phyloP scores from a whole-genome alignment of 2,329 filamentous ascomycete genomes.

The Trichoderma sp. region DNA sequence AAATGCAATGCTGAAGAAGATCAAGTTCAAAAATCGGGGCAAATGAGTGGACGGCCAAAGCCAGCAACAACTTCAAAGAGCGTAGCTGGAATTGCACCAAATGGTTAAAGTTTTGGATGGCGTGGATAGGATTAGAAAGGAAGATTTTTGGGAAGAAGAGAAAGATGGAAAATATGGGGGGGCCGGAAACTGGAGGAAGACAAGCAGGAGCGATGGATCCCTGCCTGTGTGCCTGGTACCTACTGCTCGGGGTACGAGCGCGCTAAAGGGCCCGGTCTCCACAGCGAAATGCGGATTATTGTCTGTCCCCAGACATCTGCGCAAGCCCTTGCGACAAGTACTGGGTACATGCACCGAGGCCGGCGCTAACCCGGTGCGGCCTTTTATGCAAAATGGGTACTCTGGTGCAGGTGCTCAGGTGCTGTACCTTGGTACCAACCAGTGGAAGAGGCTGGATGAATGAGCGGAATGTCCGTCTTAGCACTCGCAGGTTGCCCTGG shows the following conservation, averaged over 20 bases:
- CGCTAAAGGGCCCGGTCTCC: slow-evolving; percentile 3
- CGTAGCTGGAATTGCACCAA: slow-evolving; percentile 58
- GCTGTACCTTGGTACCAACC: too few relatives aligned
- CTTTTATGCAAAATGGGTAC: background rate
- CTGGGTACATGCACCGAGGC: background rate
- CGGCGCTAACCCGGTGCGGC: background rate
- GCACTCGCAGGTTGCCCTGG: too few relatives aligned
- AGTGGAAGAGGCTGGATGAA: too few relatives aligned
- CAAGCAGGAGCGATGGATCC: slow-evolving; percentile 8
- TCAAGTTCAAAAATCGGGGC: slow-evolving; percentile 29
- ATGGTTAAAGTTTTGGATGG: slow-evolving; percentile 20
- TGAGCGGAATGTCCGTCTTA: too few relatives aligned
- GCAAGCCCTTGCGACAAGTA: background rate
- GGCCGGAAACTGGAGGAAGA: slow-evolving; percentile 4
- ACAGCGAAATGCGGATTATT: slow-evolving; percentile 7
- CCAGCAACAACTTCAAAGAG: slow-evolving; percentile 53
- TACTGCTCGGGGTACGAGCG: slow-evolving; percentile 13
- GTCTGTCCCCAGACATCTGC: slow-evolving; percentile 11
- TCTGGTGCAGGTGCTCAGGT: too few relatives aligned
- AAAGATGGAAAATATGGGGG: slow-evolving; percentile 13
- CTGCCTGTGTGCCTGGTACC: slow-evolving; percentile 2
- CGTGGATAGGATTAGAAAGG: slow-evolving; percentile 20
- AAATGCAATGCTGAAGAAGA: slow-evolving; percentile 25
- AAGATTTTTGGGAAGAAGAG: background rate
- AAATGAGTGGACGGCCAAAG: slow-evolving; percentile 60